Percentiles rank a stretch among this genome's conserved stretches.
phyloP scores from a whole-genome alignment of 305 asterid species.

The Ajuga reptans region DNA sequence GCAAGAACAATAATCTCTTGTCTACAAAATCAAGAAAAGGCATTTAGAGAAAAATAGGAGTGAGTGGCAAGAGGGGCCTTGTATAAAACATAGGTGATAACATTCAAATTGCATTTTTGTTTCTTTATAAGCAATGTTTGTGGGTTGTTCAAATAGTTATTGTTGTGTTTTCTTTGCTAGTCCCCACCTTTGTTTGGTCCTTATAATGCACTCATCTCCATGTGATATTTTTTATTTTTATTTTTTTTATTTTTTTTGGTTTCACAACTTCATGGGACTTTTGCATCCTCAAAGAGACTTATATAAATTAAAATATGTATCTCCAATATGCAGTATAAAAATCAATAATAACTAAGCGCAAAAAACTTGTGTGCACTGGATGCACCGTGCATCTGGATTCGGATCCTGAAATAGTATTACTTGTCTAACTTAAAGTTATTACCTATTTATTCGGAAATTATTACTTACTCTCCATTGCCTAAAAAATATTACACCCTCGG shows the following conservation, averaged over 20 bases:
- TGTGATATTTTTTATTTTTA: not conserved
- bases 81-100: not conserved
- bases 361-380: too few relatives aligned
- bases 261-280: too few relatives aligned
- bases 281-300: too few relatives aligned
- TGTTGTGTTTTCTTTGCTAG: not conserved
- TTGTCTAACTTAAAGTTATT: too few relatives aligned
- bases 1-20: constrained; percentile 1
- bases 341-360: too few relatives aligned
- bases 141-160: constrained; percentile 15
- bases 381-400: too few relatives aligned
- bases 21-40: constrained; percentile 11
- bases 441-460: too few relatives aligned
- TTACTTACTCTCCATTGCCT: too few relatives aligned
- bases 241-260: not conserved
- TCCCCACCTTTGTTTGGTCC: constrained; percentile 19
- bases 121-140: constrained; percentile 2
- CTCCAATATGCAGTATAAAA: too few relatives aligned
- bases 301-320: too few relatives aligned
- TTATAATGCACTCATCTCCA: constrained; percentile 10
- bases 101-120: constrained; percentile 33
- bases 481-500: too few relatives aligned
- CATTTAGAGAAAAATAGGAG: not conserved
- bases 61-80: not conserved
- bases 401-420: too few relatives aligned